A percentile compares a stretch with the other conserved stretches of the same genome.
phyloP scores from a whole-genome alignment of 2,329 filamentous ascomycete species.

The Monosporascus cannonballus region DNA sequence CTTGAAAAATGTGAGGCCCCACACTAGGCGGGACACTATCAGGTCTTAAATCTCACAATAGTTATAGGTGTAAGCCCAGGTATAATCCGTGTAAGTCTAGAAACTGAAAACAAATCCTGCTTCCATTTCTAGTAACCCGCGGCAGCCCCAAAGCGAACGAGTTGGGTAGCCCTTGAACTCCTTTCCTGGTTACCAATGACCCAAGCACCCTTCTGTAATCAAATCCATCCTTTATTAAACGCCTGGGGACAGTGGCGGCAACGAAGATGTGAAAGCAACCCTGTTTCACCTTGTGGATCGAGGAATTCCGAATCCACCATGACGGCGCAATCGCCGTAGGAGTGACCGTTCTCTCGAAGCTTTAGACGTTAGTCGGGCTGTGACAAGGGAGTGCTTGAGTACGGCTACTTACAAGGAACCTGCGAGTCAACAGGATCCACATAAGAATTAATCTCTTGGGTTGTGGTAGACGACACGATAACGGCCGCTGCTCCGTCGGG shows the following conservation, averaged over 20 bases:
- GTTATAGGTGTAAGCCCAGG: no score
- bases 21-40: no score
- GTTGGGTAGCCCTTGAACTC: not conserved
- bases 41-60: no score
- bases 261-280: not conserved
- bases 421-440: conserved; percentile 12
- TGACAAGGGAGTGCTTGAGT: not conserved
- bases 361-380: not conserved
- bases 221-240: no score
- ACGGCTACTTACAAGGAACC: conserved; percentile 14
- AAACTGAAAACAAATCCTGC: no score
- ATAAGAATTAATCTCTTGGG: conserved; percentile 13
- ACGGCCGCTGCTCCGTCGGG: conserved; percentile 6
- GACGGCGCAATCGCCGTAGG: conserved; percentile 1
- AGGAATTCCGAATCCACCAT: conserved; percentile 2
- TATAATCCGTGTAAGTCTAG: no score
- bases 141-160: no score
- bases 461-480: conserved; percentile 8
- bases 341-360: not conserved
- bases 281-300: not conserved
- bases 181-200: not conserved
- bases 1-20: no score
- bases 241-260: not conserved
- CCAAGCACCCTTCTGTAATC: not conserved
- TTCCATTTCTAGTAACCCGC: no score